These are phyloP conservation scores for Mastigamoeba balamuthi DNA, from an alignment of 78 protist genomes.

Conservation along the genomic window DNA sequence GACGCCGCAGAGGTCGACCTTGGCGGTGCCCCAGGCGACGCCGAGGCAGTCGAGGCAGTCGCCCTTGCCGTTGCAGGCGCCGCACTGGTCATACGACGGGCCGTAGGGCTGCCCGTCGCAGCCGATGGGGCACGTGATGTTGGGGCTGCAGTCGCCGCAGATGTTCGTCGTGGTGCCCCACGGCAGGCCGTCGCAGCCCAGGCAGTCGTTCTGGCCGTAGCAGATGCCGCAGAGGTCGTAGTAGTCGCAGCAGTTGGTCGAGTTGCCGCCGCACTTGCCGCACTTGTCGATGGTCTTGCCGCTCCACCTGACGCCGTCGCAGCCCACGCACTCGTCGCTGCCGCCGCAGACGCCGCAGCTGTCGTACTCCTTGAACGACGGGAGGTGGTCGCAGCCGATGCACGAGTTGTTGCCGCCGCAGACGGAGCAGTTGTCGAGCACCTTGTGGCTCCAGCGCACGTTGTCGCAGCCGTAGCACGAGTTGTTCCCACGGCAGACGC, in stretches of 20 bases:
- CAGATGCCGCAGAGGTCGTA: too few relatives aligned
- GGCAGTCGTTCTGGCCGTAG: too few relatives aligned
- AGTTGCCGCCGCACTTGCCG: constrained; percentile 30
- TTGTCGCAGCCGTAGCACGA: constrained; percentile 29
- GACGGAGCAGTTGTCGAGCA: constrained; percentile 22
- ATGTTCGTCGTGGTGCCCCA: neutral
- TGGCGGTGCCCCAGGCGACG: neutral
- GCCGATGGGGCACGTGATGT: constrained; percentile 16
- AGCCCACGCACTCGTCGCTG: constrained; percentile 29
- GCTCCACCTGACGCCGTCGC: constrained; percentile 22
- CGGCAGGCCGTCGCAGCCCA: constrained; percentile 21
- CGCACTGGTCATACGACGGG: neutral
- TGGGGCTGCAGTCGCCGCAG: neutral
- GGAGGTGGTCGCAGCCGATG: constrained; percentile 55
- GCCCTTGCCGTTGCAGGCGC: neutral
- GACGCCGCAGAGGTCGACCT: constrained; percentile 19
- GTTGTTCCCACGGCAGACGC: constrained; percentile 39
- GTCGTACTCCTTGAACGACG: constrained; percentile 2
- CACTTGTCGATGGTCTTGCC: neutral
- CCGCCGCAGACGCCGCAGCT: constrained; percentile 55
- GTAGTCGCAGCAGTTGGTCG: too few relatives aligned
- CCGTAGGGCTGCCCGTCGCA: constrained; percentile 11
- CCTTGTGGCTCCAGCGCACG: neutral
- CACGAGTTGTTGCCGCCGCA: constrained; percentile 45
- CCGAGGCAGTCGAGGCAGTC: constrained; percentile 30